Conservation (phyloP, 2,329 filamentous ascomycete species). For the Cordyceps farinosa region DNA sequence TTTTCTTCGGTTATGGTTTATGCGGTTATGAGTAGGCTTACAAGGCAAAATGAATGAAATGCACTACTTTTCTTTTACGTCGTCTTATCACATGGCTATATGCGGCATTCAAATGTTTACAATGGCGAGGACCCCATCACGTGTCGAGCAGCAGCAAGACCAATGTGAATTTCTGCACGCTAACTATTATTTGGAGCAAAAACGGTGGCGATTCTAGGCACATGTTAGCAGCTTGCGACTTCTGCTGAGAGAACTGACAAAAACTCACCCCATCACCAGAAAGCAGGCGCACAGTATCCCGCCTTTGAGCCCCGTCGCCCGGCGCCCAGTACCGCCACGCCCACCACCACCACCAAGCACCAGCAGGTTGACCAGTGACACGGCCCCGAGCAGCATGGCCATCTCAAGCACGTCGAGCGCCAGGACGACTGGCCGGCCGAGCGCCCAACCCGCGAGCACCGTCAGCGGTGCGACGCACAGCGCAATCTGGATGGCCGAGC, state of each 20-base stretch:
- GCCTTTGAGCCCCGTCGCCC: constrained; percentile 48
- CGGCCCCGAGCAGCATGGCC: constrained; percentile 65
- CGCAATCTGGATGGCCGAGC: constrained; percentile 59
- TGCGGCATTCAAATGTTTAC: background rate
- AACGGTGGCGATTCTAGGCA: background rate
- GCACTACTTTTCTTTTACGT: background rate
- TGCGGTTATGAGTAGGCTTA: constrained; percentile 2
- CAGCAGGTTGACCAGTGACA: constrained; percentile 71
- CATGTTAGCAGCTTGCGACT: background rate
- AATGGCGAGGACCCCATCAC: background rate
- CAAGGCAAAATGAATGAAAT: constrained; percentile 10
- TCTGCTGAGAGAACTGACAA: no score
- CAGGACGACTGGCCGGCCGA: constrained; percentile 56
- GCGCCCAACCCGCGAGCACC: constrained; percentile 56
- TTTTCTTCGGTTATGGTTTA: background rate
- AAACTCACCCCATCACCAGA: constrained; percentile 44
- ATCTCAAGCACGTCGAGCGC: constrained; percentile 76
- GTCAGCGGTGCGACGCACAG: constrained; percentile 59
- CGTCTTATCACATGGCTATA: background rate
- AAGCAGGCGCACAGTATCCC: constrained; percentile 53
- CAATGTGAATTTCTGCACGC: background rate
- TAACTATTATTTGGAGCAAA: background rate
- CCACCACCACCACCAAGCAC: constrained; percentile 37
- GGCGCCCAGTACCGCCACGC: constrained; percentile 53
- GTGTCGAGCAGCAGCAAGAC: background rate